Percentiles rank a stretch among this genome's conserved stretches.
These are phyloP conservation scores for Zymoseptoria brevis DNA, from an alignment of 2,329 filamentous ascomycete species.

Conservation along the genomic window DNA sequence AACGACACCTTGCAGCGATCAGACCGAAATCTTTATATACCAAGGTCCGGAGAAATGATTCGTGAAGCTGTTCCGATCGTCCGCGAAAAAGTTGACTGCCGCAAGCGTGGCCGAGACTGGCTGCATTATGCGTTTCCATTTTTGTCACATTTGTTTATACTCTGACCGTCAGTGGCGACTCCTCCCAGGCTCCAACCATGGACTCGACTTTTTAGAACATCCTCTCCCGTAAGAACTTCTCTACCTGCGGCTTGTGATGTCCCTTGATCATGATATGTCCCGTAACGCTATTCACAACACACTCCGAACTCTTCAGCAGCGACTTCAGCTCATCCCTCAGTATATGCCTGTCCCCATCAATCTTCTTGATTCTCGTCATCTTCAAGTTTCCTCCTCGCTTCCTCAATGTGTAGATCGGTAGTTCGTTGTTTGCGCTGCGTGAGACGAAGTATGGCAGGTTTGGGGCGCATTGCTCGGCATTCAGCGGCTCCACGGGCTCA, in stretches of 20 bases:
- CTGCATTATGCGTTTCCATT: no score
- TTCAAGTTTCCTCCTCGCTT: conserved; percentile 71
- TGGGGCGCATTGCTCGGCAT: conserved; percentile 30
- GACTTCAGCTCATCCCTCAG: conserved; percentile 57
- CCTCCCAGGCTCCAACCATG: neutral
- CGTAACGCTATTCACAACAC: conserved; percentile 55
- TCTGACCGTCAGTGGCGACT: no score
- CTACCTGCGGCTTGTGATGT: conserved; percentile 26
- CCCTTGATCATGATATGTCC: conserved; percentile 64
- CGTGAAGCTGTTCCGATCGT: no score
- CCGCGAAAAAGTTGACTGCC: no score
- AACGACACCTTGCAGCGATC: no score
- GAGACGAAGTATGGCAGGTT: conserved; percentile 61
- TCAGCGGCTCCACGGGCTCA: conserved; percentile 19
- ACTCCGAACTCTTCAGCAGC: conserved; percentile 47
- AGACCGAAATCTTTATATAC: no score
- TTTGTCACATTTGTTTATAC: no score
- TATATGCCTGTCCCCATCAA: conserved; percentile 61
- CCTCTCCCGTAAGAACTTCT: conserved; percentile 30
- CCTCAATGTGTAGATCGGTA: conserved; percentile 67
- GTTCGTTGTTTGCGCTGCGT: conserved; percentile 61
- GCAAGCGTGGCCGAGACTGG: no score
- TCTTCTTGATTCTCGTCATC: conserved; percentile 67
- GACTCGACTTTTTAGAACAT: conserved; percentile 21
- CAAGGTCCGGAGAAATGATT: no score